These are phyloP conservation scores for Saccharomyces jurei DNA, from an alignment of 805 yeast species.

Conservation along the genomic window DNA sequence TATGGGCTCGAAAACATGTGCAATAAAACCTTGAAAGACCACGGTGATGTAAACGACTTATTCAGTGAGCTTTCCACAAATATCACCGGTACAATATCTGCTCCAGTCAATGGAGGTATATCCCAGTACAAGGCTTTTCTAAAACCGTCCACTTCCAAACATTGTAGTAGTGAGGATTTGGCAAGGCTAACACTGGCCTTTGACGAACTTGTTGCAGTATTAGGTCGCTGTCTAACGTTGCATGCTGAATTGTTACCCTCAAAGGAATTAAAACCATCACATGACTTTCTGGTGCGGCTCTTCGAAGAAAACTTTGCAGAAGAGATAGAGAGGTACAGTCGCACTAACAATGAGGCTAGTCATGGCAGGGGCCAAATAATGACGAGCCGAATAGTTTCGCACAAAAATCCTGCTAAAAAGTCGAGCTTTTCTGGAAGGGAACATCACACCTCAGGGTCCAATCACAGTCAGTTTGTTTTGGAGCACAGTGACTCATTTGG, in stretches of 20 bases:
- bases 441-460: neutral
- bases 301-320: conserved; percentile 58
- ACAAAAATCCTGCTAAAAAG: neutral
- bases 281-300: conserved; percentile 54
- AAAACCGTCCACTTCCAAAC: conserved; percentile 26
- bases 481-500: neutral
- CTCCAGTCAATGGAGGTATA: conserved; percentile 91
- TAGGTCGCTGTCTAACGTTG: conserved; percentile 56
- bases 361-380: neutral
- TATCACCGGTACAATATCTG: conserved; percentile 77
- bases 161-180: conserved; percentile 25
- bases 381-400: neutral
- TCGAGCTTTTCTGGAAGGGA: neutral
- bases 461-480: neutral
- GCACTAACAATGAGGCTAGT: neutral
- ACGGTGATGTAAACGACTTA: conserved; percentile 38
- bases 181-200: conserved; percentile 38
- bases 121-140: conserved; percentile 72
- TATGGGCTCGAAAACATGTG: conserved; percentile 57
- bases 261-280: conserved; percentile 48
- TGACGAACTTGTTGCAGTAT: conserved; percentile 56
- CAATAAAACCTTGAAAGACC: conserved; percentile 44
- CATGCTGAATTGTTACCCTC: conserved; percentile 58
- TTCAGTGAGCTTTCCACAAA: conserved; percentile 63
- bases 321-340: conserved; percentile 42